These are phyloP conservation scores for Dictyostelium firmibasis DNA, from an alignment of 78 protist species.

Conservation along the genomic window DNA sequence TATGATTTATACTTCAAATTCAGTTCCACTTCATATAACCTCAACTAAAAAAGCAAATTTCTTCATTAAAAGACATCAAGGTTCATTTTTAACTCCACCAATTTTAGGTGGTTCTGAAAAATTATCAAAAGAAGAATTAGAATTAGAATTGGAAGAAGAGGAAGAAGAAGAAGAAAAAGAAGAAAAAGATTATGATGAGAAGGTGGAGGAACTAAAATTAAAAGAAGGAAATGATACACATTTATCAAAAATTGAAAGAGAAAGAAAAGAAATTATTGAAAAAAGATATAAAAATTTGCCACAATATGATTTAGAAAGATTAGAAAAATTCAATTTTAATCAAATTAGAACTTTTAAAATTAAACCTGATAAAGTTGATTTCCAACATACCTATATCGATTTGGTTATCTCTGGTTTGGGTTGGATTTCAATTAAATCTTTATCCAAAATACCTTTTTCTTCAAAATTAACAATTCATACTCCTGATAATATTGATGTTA, in stretches of 20 bases:
- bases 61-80: constrained; percentile 18
- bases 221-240: neutral
- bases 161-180: neutral
- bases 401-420: constrained; percentile 72
- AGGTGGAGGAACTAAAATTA: neutral
- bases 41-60: constrained; percentile 23
- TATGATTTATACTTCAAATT: constrained; percentile 9
- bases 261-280: neutral
- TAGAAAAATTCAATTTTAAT: neutral
- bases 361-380: constrained; percentile 39
- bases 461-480: neutral
- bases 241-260: neutral
- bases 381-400: constrained; percentile 47
- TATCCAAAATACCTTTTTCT: neutral
- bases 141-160: neutral
- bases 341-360: constrained; percentile 26
- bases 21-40: constrained; percentile 18
- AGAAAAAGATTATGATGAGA: neutral
- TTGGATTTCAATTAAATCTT: constrained; percentile 58
- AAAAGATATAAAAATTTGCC: neutral
- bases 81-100: constrained; percentile 57
- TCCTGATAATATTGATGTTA: constrained; percentile 27
- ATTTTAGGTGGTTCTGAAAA: neutral
- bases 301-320: neutral
- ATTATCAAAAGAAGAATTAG: neutral